Evolutionary conservation across 345 rosid genomes (phyloP).

Genomic region (Gossypium bickii): DNA sequence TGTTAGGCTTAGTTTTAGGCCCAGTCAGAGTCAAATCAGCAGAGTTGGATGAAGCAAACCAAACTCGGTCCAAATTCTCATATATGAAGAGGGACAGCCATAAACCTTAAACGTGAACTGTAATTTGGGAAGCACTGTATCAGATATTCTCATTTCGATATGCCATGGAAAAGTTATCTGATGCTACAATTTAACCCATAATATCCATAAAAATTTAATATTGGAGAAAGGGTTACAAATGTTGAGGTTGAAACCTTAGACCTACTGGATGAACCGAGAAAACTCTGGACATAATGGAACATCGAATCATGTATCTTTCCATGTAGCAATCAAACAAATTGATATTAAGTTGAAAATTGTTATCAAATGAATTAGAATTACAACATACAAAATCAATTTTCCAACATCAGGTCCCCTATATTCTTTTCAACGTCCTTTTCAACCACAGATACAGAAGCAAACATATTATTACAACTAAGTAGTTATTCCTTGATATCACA

Average conservation of each 20-base stretch:
- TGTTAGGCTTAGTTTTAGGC: no score
- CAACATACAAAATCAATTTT: background rate
- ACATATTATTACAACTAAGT: background rate
- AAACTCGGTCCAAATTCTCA: background rate
- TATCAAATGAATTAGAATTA: no score
- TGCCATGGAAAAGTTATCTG: background rate
- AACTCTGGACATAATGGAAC: no score
- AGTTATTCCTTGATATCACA: slow-evolving; percentile 6
- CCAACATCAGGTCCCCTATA: background rate
- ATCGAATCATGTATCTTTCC: no score
- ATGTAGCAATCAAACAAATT: no score
- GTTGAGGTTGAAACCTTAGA: no score
- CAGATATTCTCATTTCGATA: background rate
- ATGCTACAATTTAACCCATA: background rate
- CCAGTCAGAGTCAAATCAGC: no score
- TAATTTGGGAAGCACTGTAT: background rate
- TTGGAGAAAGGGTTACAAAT: background rate
- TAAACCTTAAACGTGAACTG: no score
- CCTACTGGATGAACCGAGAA: no score
- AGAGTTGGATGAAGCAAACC: no score
- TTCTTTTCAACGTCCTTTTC: background rate
- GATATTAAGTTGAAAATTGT: background rate
- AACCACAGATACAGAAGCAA: slow-evolving; percentile 1
- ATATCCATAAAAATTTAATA: background rate
- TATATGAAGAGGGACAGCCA: background rate